Evolutionary conservation across 1,284 basidiomycete genomes (phyloP), one percentile per base, ranked within the genome.

Genomic region (Abortiporus biennis): DNA sequence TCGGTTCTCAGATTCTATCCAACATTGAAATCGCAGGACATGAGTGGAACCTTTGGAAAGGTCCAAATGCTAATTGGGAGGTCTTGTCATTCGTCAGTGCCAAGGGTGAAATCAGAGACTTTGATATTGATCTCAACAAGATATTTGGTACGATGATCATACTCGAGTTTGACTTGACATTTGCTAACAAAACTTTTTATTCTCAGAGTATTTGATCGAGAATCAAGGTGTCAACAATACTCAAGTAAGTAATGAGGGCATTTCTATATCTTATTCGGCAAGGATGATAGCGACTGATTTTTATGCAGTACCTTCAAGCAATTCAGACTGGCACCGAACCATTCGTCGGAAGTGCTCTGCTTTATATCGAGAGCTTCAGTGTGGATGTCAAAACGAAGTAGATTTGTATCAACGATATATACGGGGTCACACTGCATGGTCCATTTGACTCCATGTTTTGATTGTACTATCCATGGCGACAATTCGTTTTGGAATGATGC

Each of bases 291-390:
- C 44, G 21, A 42, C 13, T 8, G 4, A 15, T 40, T 12, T 11
- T 3, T 19, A 9, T 8, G 16, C 11, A 79, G 71, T 53, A 68
- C 71, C 50, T 87, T 68, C 40, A 92, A 65, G 30, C 76, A 74
- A 40, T 78, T 69, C 38, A 92, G 71, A 57, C 80, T 75, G 35
- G 77, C 74, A 24, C 90, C 79, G 59, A 89, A 69, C 44, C 86
- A 76, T 48, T 90, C 80, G 49, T 83, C 76, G 37, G 81, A 71
- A 51, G 46, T 32, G 59, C 59, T 22, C 50, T 43, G 37, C 51
- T 61, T 44, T 33, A 55, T 25, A 58, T 48, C 24, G 24, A 48
- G 39, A 52, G 44, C 49, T 61, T 50, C 53, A 57, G 48, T 43
- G 58, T 59, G 6, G 43, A 49, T 24, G 53, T 69, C 15, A 40